These are phyloP conservation scores for Aspergillus panamensis DNA, from an alignment of 495 filamentous ascomycete genomes.

Conservation along the genomic window DNA sequence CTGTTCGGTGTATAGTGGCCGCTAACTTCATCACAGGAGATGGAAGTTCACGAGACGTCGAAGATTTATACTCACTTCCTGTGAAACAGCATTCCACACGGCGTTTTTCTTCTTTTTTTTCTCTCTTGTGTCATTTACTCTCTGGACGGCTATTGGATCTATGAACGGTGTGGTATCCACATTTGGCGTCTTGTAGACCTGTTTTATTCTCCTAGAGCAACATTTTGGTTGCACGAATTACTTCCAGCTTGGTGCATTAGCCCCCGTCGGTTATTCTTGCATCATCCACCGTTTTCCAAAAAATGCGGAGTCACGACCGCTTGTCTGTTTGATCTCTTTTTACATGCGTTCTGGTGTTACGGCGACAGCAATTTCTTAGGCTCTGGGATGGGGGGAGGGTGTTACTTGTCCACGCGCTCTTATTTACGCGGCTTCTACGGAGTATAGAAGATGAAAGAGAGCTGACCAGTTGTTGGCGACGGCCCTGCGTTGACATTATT, in stretches of 20 bases:
- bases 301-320: slow-evolving; percentile 8
- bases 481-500: slow-evolving; percentile 6
- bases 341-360: slow-evolving; percentile 22
- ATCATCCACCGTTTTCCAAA: slow-evolving; percentile 4
- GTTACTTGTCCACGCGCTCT: slow-evolving; percentile 13
- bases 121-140: slow-evolving; percentile 22
- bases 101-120: slow-evolving; percentile 22
- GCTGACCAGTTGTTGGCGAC: slow-evolving; percentile 16
- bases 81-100: slow-evolving; percentile 46
- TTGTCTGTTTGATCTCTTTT: slow-evolving; percentile 8
- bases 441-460: slow-evolving; percentile 11
- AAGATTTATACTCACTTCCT: slow-evolving; percentile 99
- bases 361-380: slow-evolving; percentile 18
- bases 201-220: slow-evolving; percentile 23
- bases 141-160: slow-evolving; percentile 27
- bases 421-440: slow-evolving; percentile 16
- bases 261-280: slow-evolving; percentile 1
- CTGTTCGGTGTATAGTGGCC: slow-evolving; percentile 31
- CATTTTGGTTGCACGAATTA: slow-evolving; percentile 23
- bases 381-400: slow-evolving; percentile 15
- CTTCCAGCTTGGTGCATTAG: slow-evolving; percentile 8
- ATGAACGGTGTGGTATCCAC: slow-evolving; percentile 23
- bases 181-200: slow-evolving; percentile 29
- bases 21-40: slow-evolving; percentile 61
- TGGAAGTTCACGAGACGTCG: slow-evolving; percentile 98